Base-by-base conservation (phyloP, 805 yeast species). In the Ogataea pilisensis region DNA sequence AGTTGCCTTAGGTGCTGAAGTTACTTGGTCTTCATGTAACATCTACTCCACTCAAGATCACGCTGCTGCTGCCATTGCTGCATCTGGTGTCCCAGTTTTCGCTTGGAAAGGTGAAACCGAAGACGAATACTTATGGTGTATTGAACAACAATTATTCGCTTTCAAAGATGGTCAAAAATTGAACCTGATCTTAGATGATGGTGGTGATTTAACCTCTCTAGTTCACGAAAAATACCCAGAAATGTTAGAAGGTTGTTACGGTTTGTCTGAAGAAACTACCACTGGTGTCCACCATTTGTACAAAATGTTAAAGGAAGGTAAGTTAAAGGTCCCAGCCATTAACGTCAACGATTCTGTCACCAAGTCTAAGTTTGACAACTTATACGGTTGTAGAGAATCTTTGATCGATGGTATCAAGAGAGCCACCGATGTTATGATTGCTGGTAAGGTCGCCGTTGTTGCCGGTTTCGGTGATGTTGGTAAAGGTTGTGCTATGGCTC, bases 51-150 rank as follows among this genome's bases (percentile, higher is more conserved):
- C 99, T 55, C 99, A 91, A 78, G 99, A 91, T 75, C 98, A 91
- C 70, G 98, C 98, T 58, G 98, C 99, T 61, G 97, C 99, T 64
- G 98, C 98, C 61, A 93, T 91, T 69, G 99, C 99, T 60, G 99
- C 98, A 57, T 71, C 96, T 56, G 99, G 99, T 75, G 95, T 91
- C 46, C 98, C 99, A 65, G 99, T 91, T 55, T 91, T 88, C 60
- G 99, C 99, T 63, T 91, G 99, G 99, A 91, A 91, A 81, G 98
- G 99, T 69, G 98, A 91, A 82, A 88, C 98, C 70, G 99, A 91
- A 73, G 98, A 91, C 78, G 99, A 91, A 78, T 93, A 91, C 82
- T 66, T 80, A 65, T 91, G 99, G 99, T 91, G 99, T 81, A 87
- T 91, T 61, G 97, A 93, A 78, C 98, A 91, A 78, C 98, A 93